Evolutionary conservation across 2,329 filamentous ascomycete species (phyloP).

Genomic region (Microsporum ferrugineum): DNA sequence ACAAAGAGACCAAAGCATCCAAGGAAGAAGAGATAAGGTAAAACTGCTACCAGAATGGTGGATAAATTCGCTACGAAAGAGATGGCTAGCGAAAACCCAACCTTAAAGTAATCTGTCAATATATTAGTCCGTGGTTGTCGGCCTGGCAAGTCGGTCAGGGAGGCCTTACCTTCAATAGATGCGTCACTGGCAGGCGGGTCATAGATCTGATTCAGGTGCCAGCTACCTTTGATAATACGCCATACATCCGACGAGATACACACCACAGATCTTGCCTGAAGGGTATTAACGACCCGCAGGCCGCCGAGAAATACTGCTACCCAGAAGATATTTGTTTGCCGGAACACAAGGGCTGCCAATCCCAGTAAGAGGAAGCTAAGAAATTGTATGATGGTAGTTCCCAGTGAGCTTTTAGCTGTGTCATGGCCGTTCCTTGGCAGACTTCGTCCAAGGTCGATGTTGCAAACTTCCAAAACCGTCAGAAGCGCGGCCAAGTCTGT

Average conservation of each 20-base stretch:
- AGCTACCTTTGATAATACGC: constrained; percentile 17
- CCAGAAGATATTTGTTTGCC: constrained; percentile 98
- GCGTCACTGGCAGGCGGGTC: constrained; percentile 41
- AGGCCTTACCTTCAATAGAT: constrained; percentile 36
- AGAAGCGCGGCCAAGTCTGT: constrained; percentile 79
- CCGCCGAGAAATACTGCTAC: constrained; percentile 46
- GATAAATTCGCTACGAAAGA: constrained; percentile 40
- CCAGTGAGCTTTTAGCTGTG: background rate
- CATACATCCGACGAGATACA: constrained; percentile 23
- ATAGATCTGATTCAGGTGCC: constrained; percentile 36
- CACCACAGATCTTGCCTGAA: constrained; percentile 22
- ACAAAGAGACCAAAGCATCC: constrained; percentile 63
- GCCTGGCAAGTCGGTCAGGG: background rate
- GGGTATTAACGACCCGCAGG: constrained; percentile 30
- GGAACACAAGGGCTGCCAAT: constrained; percentile 57
- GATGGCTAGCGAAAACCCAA: constrained; percentile 52
- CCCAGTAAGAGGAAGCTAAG: constrained; percentile 46
- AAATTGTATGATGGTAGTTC: constrained; percentile 16
- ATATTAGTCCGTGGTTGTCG: background rate
- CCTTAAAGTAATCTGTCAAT: constrained; percentile 36
- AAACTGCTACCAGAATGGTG: constrained; percentile 29
- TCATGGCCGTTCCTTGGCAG: constrained; percentile 3
- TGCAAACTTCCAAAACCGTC: constrained; percentile 59
- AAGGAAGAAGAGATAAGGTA: constrained; percentile 52
- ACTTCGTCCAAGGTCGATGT: constrained; percentile 33